Conservation (phyloP, 495 filamentous ascomycete species). For the Xylaria castorea region DNA sequence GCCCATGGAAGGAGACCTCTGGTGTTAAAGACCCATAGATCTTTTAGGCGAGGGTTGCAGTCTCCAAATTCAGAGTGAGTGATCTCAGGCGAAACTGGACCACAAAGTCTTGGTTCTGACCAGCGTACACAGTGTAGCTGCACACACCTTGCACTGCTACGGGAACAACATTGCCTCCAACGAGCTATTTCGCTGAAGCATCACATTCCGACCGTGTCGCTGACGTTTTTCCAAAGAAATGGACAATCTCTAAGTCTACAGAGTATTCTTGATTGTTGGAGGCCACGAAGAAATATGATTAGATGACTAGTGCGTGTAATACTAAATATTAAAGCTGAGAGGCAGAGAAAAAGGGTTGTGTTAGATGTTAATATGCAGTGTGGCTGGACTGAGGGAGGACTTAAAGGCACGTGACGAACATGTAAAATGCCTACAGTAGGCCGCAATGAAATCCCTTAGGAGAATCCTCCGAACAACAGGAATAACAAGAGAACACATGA, state of each 20-base stretch:
- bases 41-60: slow-evolving; percentile 37
- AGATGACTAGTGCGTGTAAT: too few species aligned
- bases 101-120: slow-evolving; percentile 46
- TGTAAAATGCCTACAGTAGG: too few species aligned
- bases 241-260: slow-evolving; percentile 44
- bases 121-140: slow-evolving; percentile 54
- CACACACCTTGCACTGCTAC: slow-evolving; percentile 50
- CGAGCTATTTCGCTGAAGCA: slow-evolving; percentile 40
- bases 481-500: too few species aligned
- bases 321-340: too few species aligned
- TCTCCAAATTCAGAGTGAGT: slow-evolving; percentile 41
- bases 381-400: too few species aligned
- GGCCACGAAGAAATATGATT: slow-evolving; percentile 16
- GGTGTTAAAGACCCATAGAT: slow-evolving; percentile 46
- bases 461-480: too few species aligned
- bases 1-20: slow-evolving; percentile 42
- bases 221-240: slow-evolving; percentile 49
- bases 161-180: slow-evolving; percentile 43
- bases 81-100: slow-evolving; percentile 52
- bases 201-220: slow-evolving; percentile 47
- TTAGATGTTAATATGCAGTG: too few species aligned
- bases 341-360: too few species aligned
- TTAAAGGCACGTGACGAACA: too few species aligned
- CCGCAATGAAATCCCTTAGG: too few species aligned
- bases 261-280: slow-evolving; percentile 40